Percentiles rank a stretch among this genome's conserved stretches.
Evolutionary conservation across 192 early-diverging fungal species (phyloP).

Genomic region (Cladochytrium replicatum): DNA sequence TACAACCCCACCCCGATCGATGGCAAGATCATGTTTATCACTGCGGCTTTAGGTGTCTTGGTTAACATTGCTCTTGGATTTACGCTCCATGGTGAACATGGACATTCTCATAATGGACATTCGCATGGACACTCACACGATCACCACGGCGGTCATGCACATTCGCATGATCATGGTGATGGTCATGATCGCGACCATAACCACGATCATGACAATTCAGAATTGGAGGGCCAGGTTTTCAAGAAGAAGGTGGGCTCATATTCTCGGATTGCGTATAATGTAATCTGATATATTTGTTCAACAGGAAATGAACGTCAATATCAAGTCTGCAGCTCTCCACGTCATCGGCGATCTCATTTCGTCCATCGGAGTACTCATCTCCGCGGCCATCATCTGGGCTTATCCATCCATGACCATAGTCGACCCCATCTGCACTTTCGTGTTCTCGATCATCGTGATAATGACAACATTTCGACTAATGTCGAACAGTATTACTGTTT

Average conservation of each 20-base stretch:
- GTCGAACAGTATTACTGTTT: constrained; percentile 47
- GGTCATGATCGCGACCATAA: constrained; percentile 22
- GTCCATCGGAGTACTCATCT: constrained; percentile 71
- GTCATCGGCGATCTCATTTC: constrained; percentile 73
- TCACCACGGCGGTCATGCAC: constrained; percentile 31
- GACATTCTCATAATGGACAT: constrained; percentile 43
- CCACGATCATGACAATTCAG: constrained; percentile 12
- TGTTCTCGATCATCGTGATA: constrained; percentile 69
- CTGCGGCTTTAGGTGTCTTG: constrained; percentile 60
- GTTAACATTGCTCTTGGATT: constrained; percentile 62
- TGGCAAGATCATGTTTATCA: constrained; percentile 58
- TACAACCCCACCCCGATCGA: constrained; percentile 51
- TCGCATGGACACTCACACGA: constrained; percentile 35
- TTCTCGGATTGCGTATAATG: background rate
- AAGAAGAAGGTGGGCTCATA: background rate
- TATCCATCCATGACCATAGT: constrained; percentile 49
- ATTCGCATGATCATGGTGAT: constrained; percentile 15
- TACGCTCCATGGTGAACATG: constrained; percentile 22
- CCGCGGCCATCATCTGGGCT: constrained; percentile 54
- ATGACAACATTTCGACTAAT: constrained; percentile 58
- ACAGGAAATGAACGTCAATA: constrained; percentile 44
- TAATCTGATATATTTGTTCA: no score
- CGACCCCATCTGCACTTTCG: constrained; percentile 73
- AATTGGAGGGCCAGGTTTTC: no score
- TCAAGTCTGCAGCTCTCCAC: constrained; percentile 64